phyloP scores from a whole-genome alignment of 305 asterid genomes.

The Galium porrigens region DNA sequence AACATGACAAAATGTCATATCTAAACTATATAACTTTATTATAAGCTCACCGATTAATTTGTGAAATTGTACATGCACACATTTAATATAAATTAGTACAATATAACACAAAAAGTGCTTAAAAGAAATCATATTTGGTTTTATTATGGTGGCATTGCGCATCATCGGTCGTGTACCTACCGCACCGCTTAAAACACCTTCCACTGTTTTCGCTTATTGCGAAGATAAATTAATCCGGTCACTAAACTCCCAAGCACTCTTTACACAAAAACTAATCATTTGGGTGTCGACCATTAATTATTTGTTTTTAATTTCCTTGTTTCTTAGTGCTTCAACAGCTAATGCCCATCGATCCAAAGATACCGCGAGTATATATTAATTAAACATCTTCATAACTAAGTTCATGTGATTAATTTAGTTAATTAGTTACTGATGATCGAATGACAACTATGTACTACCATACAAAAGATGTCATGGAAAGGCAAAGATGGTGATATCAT shows the following conservation, averaged over 20 bases:
- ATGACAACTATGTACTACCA: background rate
- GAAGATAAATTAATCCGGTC: background rate
- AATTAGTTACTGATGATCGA: background rate
- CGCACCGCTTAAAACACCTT: constrained; percentile 1
- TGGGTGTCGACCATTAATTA: background rate
- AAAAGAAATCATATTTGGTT: background rate
- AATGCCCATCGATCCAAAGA: background rate
- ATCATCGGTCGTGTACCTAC: background rate
- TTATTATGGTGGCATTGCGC: background rate
- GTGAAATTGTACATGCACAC: background rate
- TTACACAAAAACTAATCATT: background rate
- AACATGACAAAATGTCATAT: background rate
- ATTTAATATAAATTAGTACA: no score
- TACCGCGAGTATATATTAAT: background rate
- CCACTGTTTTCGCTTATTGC: background rate
- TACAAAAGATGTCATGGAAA: background rate
- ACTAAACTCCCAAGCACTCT: background rate
- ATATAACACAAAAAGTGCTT: background rate
- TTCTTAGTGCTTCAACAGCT: background rate
- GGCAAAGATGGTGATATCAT: background rate
- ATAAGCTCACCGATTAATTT: no score
- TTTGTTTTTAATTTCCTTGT: background rate
- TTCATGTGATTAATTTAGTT: background rate
- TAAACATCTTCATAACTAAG: background rate
- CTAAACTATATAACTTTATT: background rate